These are phyloP conservation scores for Ceratobasidium sp. DNA, from an alignment of 1,284 basidiomycete species.

Conservation along the genomic window DNA sequence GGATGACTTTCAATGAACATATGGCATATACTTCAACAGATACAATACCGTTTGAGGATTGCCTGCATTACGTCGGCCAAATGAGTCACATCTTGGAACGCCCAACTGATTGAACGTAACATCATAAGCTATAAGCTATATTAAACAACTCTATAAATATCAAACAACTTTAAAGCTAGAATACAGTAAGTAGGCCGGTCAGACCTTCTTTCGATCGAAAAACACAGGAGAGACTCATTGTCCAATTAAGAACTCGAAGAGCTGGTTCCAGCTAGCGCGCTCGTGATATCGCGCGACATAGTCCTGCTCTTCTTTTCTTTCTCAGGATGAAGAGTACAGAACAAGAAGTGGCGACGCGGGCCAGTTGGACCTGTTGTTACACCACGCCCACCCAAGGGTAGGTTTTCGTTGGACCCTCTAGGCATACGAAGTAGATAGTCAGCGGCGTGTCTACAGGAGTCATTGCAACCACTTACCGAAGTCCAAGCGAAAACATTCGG, in stretches of 20 bases:
- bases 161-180: neutral
- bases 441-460: conserved; percentile 62
- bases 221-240: neutral
- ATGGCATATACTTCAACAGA: neutral
- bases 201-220: neutral
- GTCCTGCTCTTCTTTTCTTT: conserved; percentile 39
- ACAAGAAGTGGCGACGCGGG: conserved; percentile 79
- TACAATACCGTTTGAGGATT: neutral
- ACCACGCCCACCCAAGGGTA: conserved; percentile 21
- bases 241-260: neutral
- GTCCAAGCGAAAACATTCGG: conserved; percentile 86
- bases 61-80: neutral
- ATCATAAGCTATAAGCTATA: too few relatives aligned
- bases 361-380: conserved; percentile 58
- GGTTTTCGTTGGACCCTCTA: conserved; percentile 50
- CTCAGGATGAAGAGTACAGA: conserved; percentile 67
- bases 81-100: neutral
- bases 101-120: too few relatives aligned
- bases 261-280: conserved; percentile 33
- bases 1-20: neutral
- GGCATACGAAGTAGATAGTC: too few relatives aligned
- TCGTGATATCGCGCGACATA: conserved; percentile 35
- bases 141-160: too few relatives aligned
- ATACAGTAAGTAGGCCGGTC: neutral
- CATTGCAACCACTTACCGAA: conserved; percentile 76